Base-by-base conservation (phyloP, 2,329 filamentous ascomycete genomes). In the Paracorniculantispora psalliotae region DNA sequence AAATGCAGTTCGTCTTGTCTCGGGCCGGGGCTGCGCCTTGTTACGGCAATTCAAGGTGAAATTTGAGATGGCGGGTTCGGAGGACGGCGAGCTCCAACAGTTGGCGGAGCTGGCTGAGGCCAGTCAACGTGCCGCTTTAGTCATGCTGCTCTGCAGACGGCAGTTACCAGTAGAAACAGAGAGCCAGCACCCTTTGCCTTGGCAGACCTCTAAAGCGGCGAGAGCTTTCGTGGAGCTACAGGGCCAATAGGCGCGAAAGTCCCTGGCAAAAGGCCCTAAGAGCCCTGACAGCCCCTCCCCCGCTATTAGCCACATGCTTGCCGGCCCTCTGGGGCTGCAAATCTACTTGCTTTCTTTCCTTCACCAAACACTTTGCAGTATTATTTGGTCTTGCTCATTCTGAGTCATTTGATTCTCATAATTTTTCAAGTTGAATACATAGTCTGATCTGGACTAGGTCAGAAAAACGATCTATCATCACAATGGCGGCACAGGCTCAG, bases 401-500 rank as follows among this genome's bases (percentile, higher is more conserved):
- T 35, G 15, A 13, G 17, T 37, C 41, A 53, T 30, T n/a, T 30
- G 4, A n/a, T 21, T 52, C 39, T 41, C 10, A 39, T 39, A 25
- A 33, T 21, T 28, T 17, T 21, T 52, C 19, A 49, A n/a, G n/a
- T n/a, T n/a, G n/a, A n/a, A n/a, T n/a, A n/a, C n/a, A n/a, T n/a
- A n/a, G n/a, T n/a, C n/a, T n/a, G n/a, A n/a, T n/a, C n/a, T n/a
- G n/a, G n/a, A n/a, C n/a, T n/a, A n/a, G n/a, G n/a, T n/a, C n/a
- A n/a, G n/a, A n/a, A n/a, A n/a, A n/a, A n/a, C n/a, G n/a, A n/a
- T n/a, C n/a, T n/a, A 13, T 10, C 7, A 6, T 55, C 26, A 62
- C 41, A 17, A 82, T 81, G 80, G 72, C 75, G 17, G 71, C 76
- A 50, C 69, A 77, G 61, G 81, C 82, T 8, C 76, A 84, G 60